Conservation (phyloP, 2,329 filamentous ascomycete genomes). For the Ceratocystis alfenasii region DNA sequence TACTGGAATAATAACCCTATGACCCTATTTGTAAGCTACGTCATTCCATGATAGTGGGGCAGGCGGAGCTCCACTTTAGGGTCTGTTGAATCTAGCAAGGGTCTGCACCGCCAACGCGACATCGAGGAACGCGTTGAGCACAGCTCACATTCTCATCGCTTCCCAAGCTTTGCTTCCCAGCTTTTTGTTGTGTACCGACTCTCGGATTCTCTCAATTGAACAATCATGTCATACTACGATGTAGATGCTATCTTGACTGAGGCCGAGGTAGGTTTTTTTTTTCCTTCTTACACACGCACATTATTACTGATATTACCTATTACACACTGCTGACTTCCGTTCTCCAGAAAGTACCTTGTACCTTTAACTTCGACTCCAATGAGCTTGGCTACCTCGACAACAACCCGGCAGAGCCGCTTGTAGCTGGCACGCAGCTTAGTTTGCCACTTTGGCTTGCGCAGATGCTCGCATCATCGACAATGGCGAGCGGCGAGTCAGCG, state of each 20-base stretch:
- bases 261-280: constrained; percentile 48
- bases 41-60: background rate
- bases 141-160: background rate
- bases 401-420: constrained; percentile 58
- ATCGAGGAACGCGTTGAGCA: background rate
- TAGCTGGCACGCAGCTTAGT: constrained; percentile 64
- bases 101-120: background rate
- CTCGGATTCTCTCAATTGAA: background rate
- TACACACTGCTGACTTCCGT: constrained; percentile 1
- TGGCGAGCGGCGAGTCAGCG: constrained; percentile 38
- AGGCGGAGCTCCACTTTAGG: background rate
- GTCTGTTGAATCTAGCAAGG: background rate
- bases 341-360: constrained; percentile 79
- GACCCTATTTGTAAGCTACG: constrained; percentile 8
- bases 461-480: constrained; percentile 66
- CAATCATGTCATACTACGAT: constrained; percentile 64
- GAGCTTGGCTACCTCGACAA: constrained; percentile 83
- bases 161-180: background rate
- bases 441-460: constrained; percentile 91
- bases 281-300: background rate
- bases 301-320: constrained; percentile 9
- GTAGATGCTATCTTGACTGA: constrained; percentile 76
- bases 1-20: background rate
- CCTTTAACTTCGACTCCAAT: constrained; percentile 80
- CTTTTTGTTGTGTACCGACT: background rate